These are phyloP conservation scores for Fusarium sp. DNA, from an alignment of 2,329 filamentous ascomycete genomes.

Conservation along the genomic window DNA sequence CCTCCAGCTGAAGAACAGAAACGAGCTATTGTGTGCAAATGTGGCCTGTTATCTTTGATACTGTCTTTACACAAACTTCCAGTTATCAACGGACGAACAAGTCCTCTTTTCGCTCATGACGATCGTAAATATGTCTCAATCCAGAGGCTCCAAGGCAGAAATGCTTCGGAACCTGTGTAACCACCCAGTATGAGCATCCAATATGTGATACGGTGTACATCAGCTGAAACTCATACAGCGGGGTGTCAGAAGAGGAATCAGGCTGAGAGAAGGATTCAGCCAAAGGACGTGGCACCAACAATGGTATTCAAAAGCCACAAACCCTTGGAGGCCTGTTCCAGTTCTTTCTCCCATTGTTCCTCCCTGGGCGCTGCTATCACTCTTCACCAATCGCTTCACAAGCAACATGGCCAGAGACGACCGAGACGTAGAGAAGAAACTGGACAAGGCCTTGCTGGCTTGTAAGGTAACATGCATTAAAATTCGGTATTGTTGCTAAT, in stretches of 20 bases:
- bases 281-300: not conserved
- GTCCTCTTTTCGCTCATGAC: too few relatives aligned
- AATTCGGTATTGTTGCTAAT: not conserved
- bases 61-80: too few relatives aligned
- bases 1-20: too few relatives aligned
- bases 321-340: not conserved
- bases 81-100: too few relatives aligned
- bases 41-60: too few relatives aligned
- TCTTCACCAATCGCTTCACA: not conserved
- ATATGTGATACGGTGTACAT: not conserved
- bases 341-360: not conserved
- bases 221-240: not conserved
- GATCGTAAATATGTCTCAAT: too few relatives aligned
- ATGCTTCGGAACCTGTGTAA: not conserved
- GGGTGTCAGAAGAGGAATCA: not conserved
- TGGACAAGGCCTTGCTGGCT: not conserved
- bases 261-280: not conserved
- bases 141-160: too few relatives aligned
- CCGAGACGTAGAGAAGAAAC: not conserved
- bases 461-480: not conserved
- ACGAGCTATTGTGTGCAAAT: too few relatives aligned
- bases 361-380: not conserved
- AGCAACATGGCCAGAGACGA: not conserved
- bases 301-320: not conserved
- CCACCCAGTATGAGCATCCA: not conserved